Evolutionary conservation across 1,139 yeast genomes (phyloP).

Genomic region (Hansenula sp.): DNA sequence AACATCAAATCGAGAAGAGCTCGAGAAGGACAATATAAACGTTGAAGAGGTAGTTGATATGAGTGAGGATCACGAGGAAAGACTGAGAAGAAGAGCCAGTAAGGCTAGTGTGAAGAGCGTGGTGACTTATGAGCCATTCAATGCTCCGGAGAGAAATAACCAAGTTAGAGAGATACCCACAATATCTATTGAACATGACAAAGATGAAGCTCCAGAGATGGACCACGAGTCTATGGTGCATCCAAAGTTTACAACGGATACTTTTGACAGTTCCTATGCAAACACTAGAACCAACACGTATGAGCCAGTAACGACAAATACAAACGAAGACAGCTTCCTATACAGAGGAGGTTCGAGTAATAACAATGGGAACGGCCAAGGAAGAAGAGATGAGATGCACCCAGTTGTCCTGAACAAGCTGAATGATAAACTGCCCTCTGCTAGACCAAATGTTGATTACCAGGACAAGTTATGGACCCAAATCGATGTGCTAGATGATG

Average conservation of each 20-base stretch:
- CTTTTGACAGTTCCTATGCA: not conserved
- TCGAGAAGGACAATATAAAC: too few relatives aligned
- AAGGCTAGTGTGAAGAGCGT: not conserved
- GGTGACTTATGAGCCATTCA: not conserved
- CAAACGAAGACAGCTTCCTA: not conserved
- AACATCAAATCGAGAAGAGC: too few relatives aligned
- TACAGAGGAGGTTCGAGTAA: not conserved
- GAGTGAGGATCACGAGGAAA: too few relatives aligned
- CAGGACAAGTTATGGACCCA: slow-evolving; percentile 87
- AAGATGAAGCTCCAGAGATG: not conserved
- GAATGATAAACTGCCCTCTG: slow-evolving; percentile 41
- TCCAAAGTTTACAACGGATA: not conserved
- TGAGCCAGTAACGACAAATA: not conserved
- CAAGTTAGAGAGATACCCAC: slow-evolving; percentile 1
- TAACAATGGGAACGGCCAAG: not conserved
- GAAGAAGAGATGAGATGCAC: not conserved
- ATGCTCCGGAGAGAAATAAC: not conserved
- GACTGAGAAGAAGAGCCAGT: not conserved
- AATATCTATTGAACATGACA: not conserved
- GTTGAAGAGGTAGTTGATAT: too few relatives aligned
- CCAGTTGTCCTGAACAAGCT: slow-evolving; percentile 5
- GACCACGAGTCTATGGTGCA: not conserved
- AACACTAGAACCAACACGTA: slow-evolving; percentile 1
- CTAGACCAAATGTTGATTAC: slow-evolving; percentile 48
- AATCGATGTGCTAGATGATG: slow-evolving; percentile 82